A percentile compares a stretch with the other conserved stretches of the same genome.
phyloP scores from a whole-genome alignment of 148 eudicot species.

The Selenicereus undatus region DNA sequence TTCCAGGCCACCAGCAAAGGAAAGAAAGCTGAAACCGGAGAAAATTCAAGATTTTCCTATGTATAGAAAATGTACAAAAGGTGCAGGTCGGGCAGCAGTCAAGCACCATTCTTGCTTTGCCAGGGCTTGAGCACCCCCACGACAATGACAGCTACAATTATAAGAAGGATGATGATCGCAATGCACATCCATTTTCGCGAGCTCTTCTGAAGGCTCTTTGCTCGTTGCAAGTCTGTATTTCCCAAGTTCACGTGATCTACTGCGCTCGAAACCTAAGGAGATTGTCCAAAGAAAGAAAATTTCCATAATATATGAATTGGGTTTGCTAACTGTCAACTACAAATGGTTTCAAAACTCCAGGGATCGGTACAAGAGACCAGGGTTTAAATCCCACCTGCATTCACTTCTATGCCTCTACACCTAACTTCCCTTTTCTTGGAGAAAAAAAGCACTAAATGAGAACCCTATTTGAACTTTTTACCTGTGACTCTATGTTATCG shows the following conservation, averaged over 20 bases:
- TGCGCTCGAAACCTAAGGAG: slow-evolving; percentile 59
- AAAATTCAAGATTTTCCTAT: neutral
- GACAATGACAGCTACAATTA: slow-evolving; percentile 51
- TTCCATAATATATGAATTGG: neutral
- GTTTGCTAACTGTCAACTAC: neutral
- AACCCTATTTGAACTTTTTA: slow-evolving; percentile 14
- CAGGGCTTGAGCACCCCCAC: slow-evolving; percentile 85
- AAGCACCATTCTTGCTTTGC: slow-evolving; percentile 65
- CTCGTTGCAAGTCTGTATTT: slow-evolving; percentile 63
- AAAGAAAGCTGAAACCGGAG: neutral
- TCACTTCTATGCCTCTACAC: too few relatives aligned
- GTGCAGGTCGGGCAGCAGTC: neutral
- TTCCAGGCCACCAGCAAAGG: neutral
- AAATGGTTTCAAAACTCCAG: neutral
- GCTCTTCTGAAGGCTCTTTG: slow-evolving; percentile 73
- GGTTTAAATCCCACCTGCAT: neutral
- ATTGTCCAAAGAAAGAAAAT: neutral
- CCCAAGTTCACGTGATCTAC: slow-evolving; percentile 86
- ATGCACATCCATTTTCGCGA: slow-evolving; percentile 92
- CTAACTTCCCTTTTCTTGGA: neutral
- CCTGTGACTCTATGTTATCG: slow-evolving; percentile 92
- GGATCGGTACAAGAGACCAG: neutral
- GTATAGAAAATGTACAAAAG: neutral
- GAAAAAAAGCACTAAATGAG: too few relatives aligned
- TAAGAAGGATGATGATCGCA: slow-evolving; percentile 66